Evolutionary conservation across 306 rosid genomes (phyloP), one percentile per base, ranked within the genome.

Genomic region (Vigna nakashimae): DNA sequence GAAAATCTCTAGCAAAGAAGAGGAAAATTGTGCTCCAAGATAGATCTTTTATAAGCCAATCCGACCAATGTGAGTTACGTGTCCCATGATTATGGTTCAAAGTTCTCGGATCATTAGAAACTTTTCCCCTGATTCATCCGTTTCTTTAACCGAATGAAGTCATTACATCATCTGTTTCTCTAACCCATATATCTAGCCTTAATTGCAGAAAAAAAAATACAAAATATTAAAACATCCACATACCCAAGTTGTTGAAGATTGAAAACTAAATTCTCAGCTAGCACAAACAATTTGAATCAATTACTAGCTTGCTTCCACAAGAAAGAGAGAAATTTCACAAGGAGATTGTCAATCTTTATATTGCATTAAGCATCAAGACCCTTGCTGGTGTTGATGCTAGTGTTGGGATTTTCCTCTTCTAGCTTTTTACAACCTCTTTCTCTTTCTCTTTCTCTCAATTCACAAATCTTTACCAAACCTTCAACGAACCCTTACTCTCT

Each of bases 251-350:
- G 45, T 56, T 65, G 73, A 71, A 64, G 22, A 36, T 56, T 65
- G 58, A 66, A 78, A 78, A 68, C 22, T 56, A 14, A 52, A 69
- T 59, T 60, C 48, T 43, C 30, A 30, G 56, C 56, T 51, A 68
- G 51, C 68, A 67, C 63, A 50, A 36, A 45, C 59, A 45, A 38
- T 69, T 75, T 69, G 18, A 79, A 34, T 68, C 67, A 69, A 32
- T 24, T 10, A 64, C 56, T 72, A 43, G 36, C 42, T 65, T 52
- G 36, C 42, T 65, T 52, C 45, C 3, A 32, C 50, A 34, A 48
- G 56, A 28, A 15, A 28, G 62, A 30, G 5, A n/a, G 71, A n/a
- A 45, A 69, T 34, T 57, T 69, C 76, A n/a, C 16, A 18, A 67
- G 2, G 77, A 65, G 20, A 51, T 34, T 40, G 36, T 60, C 58